Base-by-base conservation (phyloP, 1,284 basidiomycete genomes). In the Takashimella koratensis region DNA sequence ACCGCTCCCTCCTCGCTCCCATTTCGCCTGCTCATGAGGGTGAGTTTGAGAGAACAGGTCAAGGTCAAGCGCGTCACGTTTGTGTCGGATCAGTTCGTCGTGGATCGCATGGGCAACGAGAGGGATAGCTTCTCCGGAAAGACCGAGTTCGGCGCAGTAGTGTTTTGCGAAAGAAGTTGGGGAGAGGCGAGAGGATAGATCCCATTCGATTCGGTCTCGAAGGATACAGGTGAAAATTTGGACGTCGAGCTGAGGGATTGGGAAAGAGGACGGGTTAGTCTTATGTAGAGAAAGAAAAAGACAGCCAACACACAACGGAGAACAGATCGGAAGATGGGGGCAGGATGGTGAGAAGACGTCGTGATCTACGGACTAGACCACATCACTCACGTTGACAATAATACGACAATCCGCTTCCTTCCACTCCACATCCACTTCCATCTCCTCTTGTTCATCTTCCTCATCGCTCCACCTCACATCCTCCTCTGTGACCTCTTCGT, bases 181-280 rank as follows among this genome's bases (percentile, higher is more conserved):
- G 0, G 93, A 94, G 16, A 98, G 83, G 0, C 87, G 82, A 0
- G 94, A 97, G 26, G 91, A 84, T 5, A 98, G 82, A 75, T 98
- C 95, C 96, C 96, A 98, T 76, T 98, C 96, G 65, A 98, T 90
- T 61, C 94, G 89, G 77, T 98, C 95, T 53, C 88, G 81, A 1
- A 98, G 81, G 73, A 95, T 90, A 71, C 92, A 82, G 19, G 87
- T 89, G 45, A 87, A 87, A 69, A 98, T 89, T 75, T 98, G 95
- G n/a, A 98, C 90, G 76, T 98, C 94, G 72, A 98, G 90, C 90
- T 96, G 75, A 19, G 39, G n/a, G n/a, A n/a, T n/a, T 59, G 12
- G 54, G 45, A 43, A 40, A n/a, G n/a, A n/a, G n/a, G n/a, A n/a
- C n/a, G 43, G 40, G 19, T 56, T 48, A 45, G 20, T 23, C 49